Evolutionary conservation across 2,329 filamentous ascomycete species (phyloP).

Genomic region (Rutstroemia sp.): DNA sequence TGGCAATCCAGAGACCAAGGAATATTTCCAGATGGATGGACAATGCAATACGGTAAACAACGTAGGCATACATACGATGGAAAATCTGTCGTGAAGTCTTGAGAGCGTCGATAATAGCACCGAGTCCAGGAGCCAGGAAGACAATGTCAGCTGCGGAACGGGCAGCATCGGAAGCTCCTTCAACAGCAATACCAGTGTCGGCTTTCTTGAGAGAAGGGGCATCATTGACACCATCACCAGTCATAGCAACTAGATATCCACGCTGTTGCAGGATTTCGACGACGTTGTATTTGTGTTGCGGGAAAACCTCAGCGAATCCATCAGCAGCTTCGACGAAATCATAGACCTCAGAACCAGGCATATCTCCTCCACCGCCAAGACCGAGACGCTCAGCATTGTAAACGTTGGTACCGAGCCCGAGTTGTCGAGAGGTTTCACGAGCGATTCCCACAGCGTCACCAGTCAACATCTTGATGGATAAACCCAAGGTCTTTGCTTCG

Average conservation of each 20-base stretch:
- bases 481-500: conserved; percentile 79
- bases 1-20: conserved; percentile 85
- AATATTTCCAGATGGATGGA: conserved; percentile 89
- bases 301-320: conserved; percentile 91
- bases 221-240: conserved; percentile 92
- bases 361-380: conserved; percentile 82
- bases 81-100: conserved; percentile 94
- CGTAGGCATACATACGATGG: conserved; percentile 94
- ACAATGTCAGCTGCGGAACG: conserved; percentile 90
- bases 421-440: conserved; percentile 82
- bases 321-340: conserved; percentile 94
- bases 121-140: conserved; percentile 84
- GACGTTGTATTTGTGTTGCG: conserved; percentile 91
- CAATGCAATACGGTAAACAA: conserved; percentile 89
- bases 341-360: conserved; percentile 89
- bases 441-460: conserved; percentile 91
- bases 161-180: conserved; percentile 85
- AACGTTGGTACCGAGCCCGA: conserved; percentile 86
- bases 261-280: conserved; percentile 90
- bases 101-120: conserved; percentile 85
- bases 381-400: conserved; percentile 91
- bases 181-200: conserved; percentile 93
- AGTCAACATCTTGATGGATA: conserved; percentile 94
- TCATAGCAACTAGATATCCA: conserved; percentile 93
- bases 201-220: conserved; percentile 89